Evolutionary conservation across 2,329 filamentous ascomycete genomes (phyloP).

Genomic region (Pseudogymnoascus verrucosus): DNA sequence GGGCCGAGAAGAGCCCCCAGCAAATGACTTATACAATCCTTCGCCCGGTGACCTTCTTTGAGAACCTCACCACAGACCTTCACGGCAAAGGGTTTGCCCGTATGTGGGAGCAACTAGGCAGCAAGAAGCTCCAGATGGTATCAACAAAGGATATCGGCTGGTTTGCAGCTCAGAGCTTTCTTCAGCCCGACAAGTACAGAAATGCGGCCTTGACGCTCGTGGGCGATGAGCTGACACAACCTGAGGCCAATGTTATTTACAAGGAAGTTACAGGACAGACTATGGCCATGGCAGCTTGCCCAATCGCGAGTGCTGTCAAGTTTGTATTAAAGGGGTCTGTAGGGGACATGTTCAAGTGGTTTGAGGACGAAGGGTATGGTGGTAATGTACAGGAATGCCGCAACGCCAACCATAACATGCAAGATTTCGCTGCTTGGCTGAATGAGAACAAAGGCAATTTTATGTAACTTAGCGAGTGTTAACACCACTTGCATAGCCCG

Average conservation of each 20-base stretch:
- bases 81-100: neutral
- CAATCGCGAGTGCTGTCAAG: slow-evolving; percentile 13
- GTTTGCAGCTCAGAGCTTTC: slow-evolving; percentile 36
- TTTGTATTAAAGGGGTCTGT: slow-evolving; percentile 15
- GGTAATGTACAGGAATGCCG: slow-evolving; percentile 29
- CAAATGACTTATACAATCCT: slow-evolving; percentile 46
- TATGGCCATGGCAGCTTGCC: slow-evolving; percentile 19
- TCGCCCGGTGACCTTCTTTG: slow-evolving; percentile 47
- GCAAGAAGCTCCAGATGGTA: slow-evolving; percentile 32
- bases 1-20: slow-evolving; percentile 26
- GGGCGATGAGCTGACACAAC: slow-evolving; percentile 34
- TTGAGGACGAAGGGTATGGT: slow-evolving; percentile 16
- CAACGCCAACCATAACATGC: slow-evolving; percentile 33
- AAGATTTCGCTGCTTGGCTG: slow-evolving; percentile 37
- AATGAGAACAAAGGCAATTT: slow-evolving; percentile 19
- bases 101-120: slow-evolving; percentile 11
- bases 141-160: slow-evolving; percentile 35
- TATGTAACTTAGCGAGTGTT: neutral
- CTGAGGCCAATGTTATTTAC: slow-evolving; percentile 23
- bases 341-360: slow-evolving; percentile 18
- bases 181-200: slow-evolving; percentile 29
- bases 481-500: neutral
- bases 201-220: slow-evolving; percentile 32
- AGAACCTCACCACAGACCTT: slow-evolving; percentile 27
- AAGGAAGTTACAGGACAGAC: slow-evolving; percentile 16